Evolutionary conservation across 805 yeast species (phyloP).

Genomic region (Candida parachauliodes): DNA sequence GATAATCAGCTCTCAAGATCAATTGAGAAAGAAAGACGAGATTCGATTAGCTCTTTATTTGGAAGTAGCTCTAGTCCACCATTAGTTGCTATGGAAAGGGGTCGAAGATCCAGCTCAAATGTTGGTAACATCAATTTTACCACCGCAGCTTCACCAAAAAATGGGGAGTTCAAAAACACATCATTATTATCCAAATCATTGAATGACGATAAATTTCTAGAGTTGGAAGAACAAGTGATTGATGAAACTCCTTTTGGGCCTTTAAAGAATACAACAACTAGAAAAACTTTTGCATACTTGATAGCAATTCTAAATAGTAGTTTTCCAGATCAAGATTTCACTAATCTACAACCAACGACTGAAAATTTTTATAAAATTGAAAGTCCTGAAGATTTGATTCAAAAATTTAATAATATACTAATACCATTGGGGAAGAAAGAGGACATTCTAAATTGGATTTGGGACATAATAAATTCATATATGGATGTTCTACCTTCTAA

Average conservation of each 20-base stretch:
- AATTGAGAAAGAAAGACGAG: slow-evolving; percentile 35
- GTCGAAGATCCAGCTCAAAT: slow-evolving; percentile 24
- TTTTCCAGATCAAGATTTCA: slow-evolving; percentile 94
- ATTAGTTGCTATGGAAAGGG: slow-evolving; percentile 17
- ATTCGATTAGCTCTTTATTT: slow-evolving; percentile 31
- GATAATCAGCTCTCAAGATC: slow-evolving; percentile 41
- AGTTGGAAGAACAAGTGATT: slow-evolving; percentile 15
- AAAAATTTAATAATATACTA: slow-evolving; percentile 74
- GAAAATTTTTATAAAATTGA: slow-evolving; percentile 39
- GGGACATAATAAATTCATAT: slow-evolving; percentile 84
- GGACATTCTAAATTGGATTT: slow-evolving; percentile 58
- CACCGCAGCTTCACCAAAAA: slow-evolving; percentile 2
- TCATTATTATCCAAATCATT: slow-evolving; percentile 21
- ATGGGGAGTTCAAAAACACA: slow-evolving; percentile 3
- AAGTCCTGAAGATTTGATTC: slow-evolving; percentile 46
- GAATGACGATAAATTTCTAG: slow-evolving; percentile 15
- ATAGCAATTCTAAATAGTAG: slow-evolving; percentile 88
- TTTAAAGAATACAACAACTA: slow-evolving; percentile 74
- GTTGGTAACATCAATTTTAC: slow-evolving; percentile 18
- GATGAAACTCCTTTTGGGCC: slow-evolving; percentile 86
- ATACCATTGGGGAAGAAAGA: slow-evolving; percentile 45
- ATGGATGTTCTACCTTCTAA: slow-evolving; percentile 56
- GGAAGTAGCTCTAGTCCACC: slow-evolving; percentile 39
- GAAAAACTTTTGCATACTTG: slow-evolving; percentile 85
- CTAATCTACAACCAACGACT: slow-evolving; percentile 79